phyloP scores from a whole-genome alignment of 2,329 filamentous ascomycete genomes.

The Zasmidium angulare region DNA sequence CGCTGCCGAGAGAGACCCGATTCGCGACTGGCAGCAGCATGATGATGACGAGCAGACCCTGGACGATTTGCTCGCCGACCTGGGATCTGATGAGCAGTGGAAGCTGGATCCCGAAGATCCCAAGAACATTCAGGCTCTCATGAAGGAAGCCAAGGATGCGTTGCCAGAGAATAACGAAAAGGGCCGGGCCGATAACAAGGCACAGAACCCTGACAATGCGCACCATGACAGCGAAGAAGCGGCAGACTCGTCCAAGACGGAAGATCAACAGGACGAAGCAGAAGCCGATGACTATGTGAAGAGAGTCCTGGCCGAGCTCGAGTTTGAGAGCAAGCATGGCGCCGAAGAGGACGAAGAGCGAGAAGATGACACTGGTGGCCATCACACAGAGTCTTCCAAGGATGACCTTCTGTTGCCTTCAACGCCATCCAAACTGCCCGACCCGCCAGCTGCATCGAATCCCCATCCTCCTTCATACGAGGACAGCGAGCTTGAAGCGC shows the following conservation, averaged over 20 bases:
- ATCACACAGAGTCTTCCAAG: neutral
- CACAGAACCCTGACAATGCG: conserved; percentile 5
- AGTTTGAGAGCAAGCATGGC: conserved; percentile 44
- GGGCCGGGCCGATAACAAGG: conserved; percentile 3
- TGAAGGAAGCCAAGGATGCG: conserved; percentile 43
- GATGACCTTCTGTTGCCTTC: conserved; percentile 31
- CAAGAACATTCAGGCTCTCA: conserved; percentile 40
- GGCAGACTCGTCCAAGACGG: conserved; percentile 5
- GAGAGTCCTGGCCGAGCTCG: conserved; percentile 47
- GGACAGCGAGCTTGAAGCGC: conserved; percentile 47
- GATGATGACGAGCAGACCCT: conserved; percentile 47
- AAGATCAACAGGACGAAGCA: conserved; percentile 35
- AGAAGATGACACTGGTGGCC: conserved; percentile 5
- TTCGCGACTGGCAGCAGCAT: conserved; percentile 32
- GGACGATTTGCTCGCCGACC: conserved; percentile 48
- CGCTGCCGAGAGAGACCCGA: conserved; percentile 21
- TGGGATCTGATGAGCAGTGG: conserved; percentile 42
- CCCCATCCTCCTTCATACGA: conserved; percentile 33
- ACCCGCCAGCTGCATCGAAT: conserved; percentile 1
- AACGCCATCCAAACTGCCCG: conserved; percentile 30
- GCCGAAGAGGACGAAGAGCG: conserved; percentile 14
- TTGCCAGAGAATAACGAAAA: conserved; percentile 31
- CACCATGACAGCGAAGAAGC: conserved; percentile 6
- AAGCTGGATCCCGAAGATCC: conserved; percentile 41
- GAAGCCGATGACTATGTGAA: conserved; percentile 50